phyloP scores from a whole-genome alignment of 2,329 filamentous ascomycete genomes.

The Stagonosporopsis tanaceti region DNA sequence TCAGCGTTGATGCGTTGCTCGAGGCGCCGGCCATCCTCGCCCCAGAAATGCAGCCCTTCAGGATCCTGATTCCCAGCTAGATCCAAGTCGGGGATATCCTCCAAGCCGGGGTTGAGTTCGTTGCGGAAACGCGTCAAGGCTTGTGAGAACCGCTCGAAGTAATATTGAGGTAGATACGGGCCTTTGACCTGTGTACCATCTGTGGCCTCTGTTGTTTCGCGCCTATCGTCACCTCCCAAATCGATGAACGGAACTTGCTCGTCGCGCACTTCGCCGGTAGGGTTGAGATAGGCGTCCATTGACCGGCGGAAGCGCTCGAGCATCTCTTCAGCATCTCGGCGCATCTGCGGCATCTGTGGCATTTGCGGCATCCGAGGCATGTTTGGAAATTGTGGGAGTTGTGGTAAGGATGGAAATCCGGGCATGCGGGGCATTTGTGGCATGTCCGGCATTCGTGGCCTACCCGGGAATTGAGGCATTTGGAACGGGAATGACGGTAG shows the following conservation, averaged over 20 bases:
- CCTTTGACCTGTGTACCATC: slow-evolving; percentile 47
- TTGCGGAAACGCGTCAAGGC: slow-evolving; percentile 57
- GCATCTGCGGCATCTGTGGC: slow-evolving; percentile 40
- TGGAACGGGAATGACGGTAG: slow-evolving; percentile 48
- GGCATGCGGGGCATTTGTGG: slow-evolving; percentile 44
- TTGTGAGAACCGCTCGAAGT: slow-evolving; percentile 55
- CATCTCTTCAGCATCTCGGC: slow-evolving; percentile 46
- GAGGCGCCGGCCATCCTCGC: slow-evolving; percentile 39
- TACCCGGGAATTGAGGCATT: slow-evolving; percentile 45
- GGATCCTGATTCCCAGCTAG: slow-evolving; percentile 38
- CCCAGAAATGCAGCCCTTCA: slow-evolving; percentile 45
- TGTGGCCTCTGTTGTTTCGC: slow-evolving; percentile 41
- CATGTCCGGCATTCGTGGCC: slow-evolving; percentile 40
- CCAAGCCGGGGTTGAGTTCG: slow-evolving; percentile 50
- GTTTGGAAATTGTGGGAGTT: slow-evolving; percentile 43
- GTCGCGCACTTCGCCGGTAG: slow-evolving; percentile 42
- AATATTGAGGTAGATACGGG: slow-evolving; percentile 55
- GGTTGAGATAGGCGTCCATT: slow-evolving; percentile 56
- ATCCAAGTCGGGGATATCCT: slow-evolving; percentile 44
- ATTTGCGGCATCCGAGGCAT: slow-evolving; percentile 30
- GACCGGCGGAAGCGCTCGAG: slow-evolving; percentile 49
- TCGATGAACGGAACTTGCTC: slow-evolving; percentile 48
- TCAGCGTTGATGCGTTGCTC: slow-evolving; percentile 35
- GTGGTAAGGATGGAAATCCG: slow-evolving; percentile 41
- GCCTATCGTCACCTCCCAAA: slow-evolving; percentile 47